These are phyloP conservation scores for Cupressus sempervirens DNA, from an alignment of 75 land plant species.

Conservation along the genomic window DNA sequence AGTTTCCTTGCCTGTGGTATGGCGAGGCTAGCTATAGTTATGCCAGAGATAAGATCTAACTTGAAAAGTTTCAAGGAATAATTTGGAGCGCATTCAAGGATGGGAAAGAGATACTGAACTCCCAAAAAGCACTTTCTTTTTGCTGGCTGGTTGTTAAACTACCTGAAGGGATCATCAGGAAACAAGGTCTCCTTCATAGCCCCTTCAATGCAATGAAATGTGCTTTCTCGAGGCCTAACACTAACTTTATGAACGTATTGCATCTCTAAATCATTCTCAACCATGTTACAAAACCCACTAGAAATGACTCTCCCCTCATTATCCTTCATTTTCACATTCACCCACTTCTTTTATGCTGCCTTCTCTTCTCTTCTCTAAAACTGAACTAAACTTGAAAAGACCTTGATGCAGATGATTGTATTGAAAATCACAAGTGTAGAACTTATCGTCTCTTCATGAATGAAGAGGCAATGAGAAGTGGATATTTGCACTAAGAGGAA, in stretches of 20 bases:
- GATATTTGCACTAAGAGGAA: background rate
- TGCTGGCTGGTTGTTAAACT: conserved; percentile 49
- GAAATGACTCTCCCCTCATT: too few relatives aligned
- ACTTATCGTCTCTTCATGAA: background rate
- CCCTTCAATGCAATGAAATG: too few relatives aligned
- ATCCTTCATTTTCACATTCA: too few relatives aligned
- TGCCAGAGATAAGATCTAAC: conserved; percentile 54
- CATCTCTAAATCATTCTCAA: too few relatives aligned
- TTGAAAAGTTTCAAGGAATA: conserved; percentile 41
- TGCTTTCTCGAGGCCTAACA: too few relatives aligned
- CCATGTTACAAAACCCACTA: too few relatives aligned
- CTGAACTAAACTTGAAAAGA: background rate
- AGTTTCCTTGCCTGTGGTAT: too few relatives aligned
- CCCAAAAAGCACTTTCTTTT: conserved; percentile 31
- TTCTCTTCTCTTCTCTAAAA: too few relatives aligned
- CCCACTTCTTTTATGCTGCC: too few relatives aligned
- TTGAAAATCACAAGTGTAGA: background rate
- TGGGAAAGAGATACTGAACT: conserved; percentile 54
- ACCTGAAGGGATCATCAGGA: conserved; percentile 60
- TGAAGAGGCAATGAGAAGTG: background rate
- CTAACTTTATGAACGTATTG: too few relatives aligned
- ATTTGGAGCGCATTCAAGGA: conserved; percentile 55
- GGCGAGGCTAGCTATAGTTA: conserved; percentile 74
- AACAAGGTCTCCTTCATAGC: too few relatives aligned
- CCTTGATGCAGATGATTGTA: background rate